A percentile compares a stretch with the other conserved stretches of the same genome.
These are phyloP conservation scores for Melampsora abietis-canadensis DNA, from an alignment of 1,284 basidiomycete genomes.

Conservation along the genomic window DNA sequence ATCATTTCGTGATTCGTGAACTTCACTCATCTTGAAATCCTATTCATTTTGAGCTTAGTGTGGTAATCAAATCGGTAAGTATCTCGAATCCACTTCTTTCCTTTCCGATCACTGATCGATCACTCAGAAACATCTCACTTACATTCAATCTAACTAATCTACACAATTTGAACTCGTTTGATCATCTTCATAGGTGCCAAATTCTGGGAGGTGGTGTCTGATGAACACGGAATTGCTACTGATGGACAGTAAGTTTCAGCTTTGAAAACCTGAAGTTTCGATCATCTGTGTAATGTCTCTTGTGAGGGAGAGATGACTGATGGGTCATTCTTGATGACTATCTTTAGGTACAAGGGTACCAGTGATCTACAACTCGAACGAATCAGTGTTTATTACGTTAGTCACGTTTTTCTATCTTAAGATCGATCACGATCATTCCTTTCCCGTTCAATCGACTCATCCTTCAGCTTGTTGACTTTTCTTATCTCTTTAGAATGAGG, in stretches of 20 bases:
- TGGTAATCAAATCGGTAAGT: conserved; percentile 43
- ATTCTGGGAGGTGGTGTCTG: conserved; percentile 92
- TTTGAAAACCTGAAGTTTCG: neutral
- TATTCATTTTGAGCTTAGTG: conserved; percentile 13
- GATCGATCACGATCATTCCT: neutral
- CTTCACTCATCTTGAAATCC: neutral
- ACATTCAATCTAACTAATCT: neutral
- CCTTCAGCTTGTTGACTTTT: neutral
- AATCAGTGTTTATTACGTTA: conserved; percentile 82
- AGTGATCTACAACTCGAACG: conserved; percentile 95
- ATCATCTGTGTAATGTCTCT: neutral
- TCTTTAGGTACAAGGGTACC: conserved; percentile 73
- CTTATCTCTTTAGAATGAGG: conserved; percentile 49
- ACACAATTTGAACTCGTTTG: neutral
- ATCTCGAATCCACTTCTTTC: neutral
- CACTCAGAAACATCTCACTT: neutral
- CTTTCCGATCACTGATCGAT: neutral
- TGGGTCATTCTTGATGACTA: conserved; percentile 3
- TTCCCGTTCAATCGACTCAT: conserved; percentile 1
- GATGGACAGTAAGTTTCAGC: conserved; percentile 62
- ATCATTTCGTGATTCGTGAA: neutral
- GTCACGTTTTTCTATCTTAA: neutral
- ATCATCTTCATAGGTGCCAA: conserved; percentile 70
- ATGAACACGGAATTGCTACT: conserved; percentile 92
- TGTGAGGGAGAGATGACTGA: conserved; percentile 39